These are phyloP conservation scores for Leccinum ochraceum DNA, from an alignment of 768 basidiomycete species.

Conservation along the genomic window DNA sequence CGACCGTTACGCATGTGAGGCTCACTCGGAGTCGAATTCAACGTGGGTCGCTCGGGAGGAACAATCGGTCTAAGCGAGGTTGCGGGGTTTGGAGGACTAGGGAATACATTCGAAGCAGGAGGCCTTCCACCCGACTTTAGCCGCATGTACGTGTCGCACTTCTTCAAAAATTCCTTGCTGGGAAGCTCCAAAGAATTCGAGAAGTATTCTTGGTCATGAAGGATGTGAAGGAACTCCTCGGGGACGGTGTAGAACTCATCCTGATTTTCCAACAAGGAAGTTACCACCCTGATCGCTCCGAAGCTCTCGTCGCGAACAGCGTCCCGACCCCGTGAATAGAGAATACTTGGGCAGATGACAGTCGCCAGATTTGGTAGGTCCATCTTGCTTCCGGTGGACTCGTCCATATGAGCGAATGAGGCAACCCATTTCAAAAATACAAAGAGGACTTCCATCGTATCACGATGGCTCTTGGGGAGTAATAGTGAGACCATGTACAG, in stretches of 20 bases:
- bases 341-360: slow-evolving; percentile 97
- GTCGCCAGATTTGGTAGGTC: slow-evolving; percentile 94
- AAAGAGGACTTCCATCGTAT: slow-evolving; percentile 96
- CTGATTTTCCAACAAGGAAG: slow-evolving; percentile 85
- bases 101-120: slow-evolving; percentile 34
- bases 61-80: slow-evolving; percentile 33
- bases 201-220: slow-evolving; percentile 93
- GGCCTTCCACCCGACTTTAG: slow-evolving; percentile 60
- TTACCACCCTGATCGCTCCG: slow-evolving; percentile 80
- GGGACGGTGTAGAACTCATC: slow-evolving; percentile 97
- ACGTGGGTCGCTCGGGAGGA: slow-evolving; percentile 48
- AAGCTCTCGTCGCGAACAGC: slow-evolving; percentile 94
- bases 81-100: slow-evolving; percentile 26
- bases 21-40: slow-evolving; percentile 42
- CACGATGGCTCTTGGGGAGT: slow-evolving; percentile 90
- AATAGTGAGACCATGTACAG: slow-evolving; percentile 85
- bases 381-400: slow-evolving; percentile 98
- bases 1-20: slow-evolving; percentile 40
- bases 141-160: slow-evolving; percentile 88
- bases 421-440: slow-evolving; percentile 99
- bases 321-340: slow-evolving; percentile 85
- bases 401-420: slow-evolving; percentile 97
- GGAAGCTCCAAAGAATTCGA: slow-evolving; percentile 84
- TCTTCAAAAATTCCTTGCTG: slow-evolving; percentile 94
- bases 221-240: slow-evolving; percentile 80